Percentiles rank a stretch among this genome's conserved stretches.
Conservation (phyloP, 345 rosid species). For the rapeseed (Brassica napus) region Da-Ae NC_063442.1:9223501-9224000, state of each 20-base stretch:
- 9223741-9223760: constrained; percentile 44
- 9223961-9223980: constrained; percentile 38
- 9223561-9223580: constrained; percentile 69
- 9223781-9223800: constrained; percentile 16
- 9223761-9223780: constrained; percentile 38
- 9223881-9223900: constrained; percentile 33
- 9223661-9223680: constrained; percentile 87
- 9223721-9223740: constrained; percentile 69
- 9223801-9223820: constrained; percentile 25
- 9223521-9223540: constrained; percentile 60
- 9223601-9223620: constrained; percentile 82
- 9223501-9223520: constrained; percentile 68
- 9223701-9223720: constrained; percentile 89
- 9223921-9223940: constrained; percentile 32
- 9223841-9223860: constrained; percentile 33
- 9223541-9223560: constrained; percentile 57
- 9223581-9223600: constrained; percentile 61
- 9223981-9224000: neutral
- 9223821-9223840: constrained; percentile 35
- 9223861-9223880: constrained; percentile 29
- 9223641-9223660: constrained; percentile 77
- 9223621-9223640: constrained; percentile 90
- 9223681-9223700: constrained; percentile 88
- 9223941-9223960: constrained; percentile 35
- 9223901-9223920: constrained; percentile 25